Evolutionary conservation across 2,329 filamentous ascomycete genomes (phyloP).

Genomic region (Plenodomus lindquistii): DNA sequence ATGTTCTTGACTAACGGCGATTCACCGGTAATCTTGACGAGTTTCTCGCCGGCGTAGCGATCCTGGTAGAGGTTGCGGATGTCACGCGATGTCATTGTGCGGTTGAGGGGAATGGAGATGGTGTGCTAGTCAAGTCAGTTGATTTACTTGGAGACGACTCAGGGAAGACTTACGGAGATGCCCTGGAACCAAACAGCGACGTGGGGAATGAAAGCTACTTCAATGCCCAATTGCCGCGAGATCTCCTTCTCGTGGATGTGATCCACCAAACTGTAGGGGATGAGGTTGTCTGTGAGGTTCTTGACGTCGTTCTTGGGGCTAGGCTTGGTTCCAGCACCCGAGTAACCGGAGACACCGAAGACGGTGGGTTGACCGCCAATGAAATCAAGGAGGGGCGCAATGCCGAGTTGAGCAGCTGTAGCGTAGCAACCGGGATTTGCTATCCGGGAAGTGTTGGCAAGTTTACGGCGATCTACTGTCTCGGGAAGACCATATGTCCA

Average conservation of each 20-base stretch:
- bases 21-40: slow-evolving; percentile 90
- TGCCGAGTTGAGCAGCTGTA: slow-evolving; percentile 87
- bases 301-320: slow-evolving; percentile 91
- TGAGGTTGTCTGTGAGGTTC: slow-evolving; percentile 81
- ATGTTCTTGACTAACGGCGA: slow-evolving; percentile 85
- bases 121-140: slow-evolving; percentile 60
- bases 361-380: slow-evolving; percentile 78
- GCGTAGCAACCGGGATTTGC: slow-evolving; percentile 95
- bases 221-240: slow-evolving; percentile 71
- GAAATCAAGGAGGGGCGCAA: slow-evolving; percentile 78
- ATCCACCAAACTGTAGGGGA: slow-evolving; percentile 88
- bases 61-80: slow-evolving; percentile 96
- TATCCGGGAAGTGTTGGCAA: slow-evolving; percentile 79
- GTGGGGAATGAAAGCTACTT: slow-evolving; percentile 87
- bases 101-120: slow-evolving; percentile 83
- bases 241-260: slow-evolving; percentile 97
- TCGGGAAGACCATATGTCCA: slow-evolving; percentile 95
- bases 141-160: neutral
- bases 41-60: slow-evolving; percentile 90
- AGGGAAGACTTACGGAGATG: slow-evolving; percentile 63
- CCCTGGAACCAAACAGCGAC: slow-evolving; percentile 97
- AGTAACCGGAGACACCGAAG: slow-evolving; percentile 93
- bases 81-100: slow-evolving; percentile 86
- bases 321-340: slow-evolving; percentile 91
- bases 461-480: slow-evolving; percentile 73